phyloP scores from a whole-genome alignment of 345 rosid species.

The Turnera subulata region DNA sequence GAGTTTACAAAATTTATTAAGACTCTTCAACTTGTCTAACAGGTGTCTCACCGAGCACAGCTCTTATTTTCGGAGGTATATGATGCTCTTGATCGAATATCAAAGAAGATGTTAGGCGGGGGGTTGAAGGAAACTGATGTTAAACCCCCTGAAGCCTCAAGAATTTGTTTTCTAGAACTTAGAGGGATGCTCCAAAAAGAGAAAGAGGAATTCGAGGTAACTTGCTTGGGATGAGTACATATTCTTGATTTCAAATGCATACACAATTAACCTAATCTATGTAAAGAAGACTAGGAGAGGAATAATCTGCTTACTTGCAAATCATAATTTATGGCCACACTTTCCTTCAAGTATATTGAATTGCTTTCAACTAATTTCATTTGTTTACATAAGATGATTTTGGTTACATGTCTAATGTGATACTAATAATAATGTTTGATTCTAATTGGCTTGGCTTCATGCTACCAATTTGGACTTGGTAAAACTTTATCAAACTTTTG shows the following conservation, averaged over 20 bases:
- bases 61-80: conserved; percentile 14
- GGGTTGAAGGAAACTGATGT: conserved; percentile 7
- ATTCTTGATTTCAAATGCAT: neutral
- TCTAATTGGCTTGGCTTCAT: too few relatives aligned
- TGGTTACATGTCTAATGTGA: too few relatives aligned
- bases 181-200: conserved; percentile 14
- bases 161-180: conserved; percentile 13
- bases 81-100: conserved; percentile 10
- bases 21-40: conserved; percentile 14
- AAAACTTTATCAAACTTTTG: too few relatives aligned
- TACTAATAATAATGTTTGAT: too few relatives aligned
- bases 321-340: too few relatives aligned
- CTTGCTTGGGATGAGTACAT: conserved; percentile 7
- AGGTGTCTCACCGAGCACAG: conserved; percentile 16
- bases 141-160: conserved; percentile 6
- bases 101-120: conserved; percentile 5
- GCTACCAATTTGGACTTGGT: too few relatives aligned
- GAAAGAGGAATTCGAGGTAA: conserved; percentile 32
- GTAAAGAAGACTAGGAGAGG: neutral
- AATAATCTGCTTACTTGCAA: neutral
- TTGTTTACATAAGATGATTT: too few relatives aligned
- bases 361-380: too few relatives aligned
- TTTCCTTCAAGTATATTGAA: too few relatives aligned
- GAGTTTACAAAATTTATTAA: conserved; percentile 10
- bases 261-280: neutral